These are phyloP conservation scores for Musa troglodytarum DNA, from an alignment of 176 grass and related monocot genomes.

Conservation along the genomic window DNA sequence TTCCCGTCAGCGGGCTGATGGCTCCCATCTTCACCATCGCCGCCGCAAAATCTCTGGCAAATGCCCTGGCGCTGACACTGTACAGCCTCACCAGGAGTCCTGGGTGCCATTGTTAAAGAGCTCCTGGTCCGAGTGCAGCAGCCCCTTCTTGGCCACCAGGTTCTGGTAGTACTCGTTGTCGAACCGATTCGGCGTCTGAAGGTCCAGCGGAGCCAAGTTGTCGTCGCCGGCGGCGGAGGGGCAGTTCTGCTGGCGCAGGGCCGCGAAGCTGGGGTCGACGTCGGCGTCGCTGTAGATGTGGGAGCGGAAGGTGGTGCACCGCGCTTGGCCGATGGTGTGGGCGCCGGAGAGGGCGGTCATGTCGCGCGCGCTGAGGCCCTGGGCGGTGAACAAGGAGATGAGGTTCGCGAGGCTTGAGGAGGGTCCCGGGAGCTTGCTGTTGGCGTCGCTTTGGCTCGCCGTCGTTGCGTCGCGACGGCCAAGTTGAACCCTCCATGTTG, in stretches of 20 bases:
- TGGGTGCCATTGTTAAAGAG: constrained; percentile 59
- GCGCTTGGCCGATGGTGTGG: constrained; percentile 48
- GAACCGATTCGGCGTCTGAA: constrained; percentile 23
- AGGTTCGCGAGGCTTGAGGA: constrained; percentile 17
- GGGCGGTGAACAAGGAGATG: constrained; percentile 20
- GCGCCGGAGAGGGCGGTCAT: constrained; percentile 67
- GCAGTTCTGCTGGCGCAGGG: constrained; percentile 17
- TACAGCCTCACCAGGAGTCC: constrained; percentile 46
- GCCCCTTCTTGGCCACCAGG: constrained; percentile 38
- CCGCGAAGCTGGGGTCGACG: constrained; percentile 15
- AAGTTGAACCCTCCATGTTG: constrained; percentile 43
- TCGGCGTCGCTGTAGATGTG: constrained; percentile 51
- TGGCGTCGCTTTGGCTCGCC: constrained; percentile 35
- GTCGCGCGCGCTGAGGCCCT: constrained; percentile 47
- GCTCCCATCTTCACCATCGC: constrained; percentile 64
- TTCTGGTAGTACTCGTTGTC: constrained; percentile 60
- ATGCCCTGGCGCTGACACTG: constrained; percentile 36
- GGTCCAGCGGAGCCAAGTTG: constrained; percentile 33
- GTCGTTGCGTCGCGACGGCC: constrained; percentile 49
- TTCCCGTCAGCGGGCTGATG: constrained; percentile 35
- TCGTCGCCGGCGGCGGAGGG: constrained; percentile 16
- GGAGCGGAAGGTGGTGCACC: constrained; percentile 32
- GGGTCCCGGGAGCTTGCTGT: constrained; percentile 29
- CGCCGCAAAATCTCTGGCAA: constrained; percentile 42
- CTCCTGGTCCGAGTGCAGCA: constrained; percentile 79